Evolutionary conservation across 2,329 filamentous ascomycete species (phyloP).

Genomic region (Stenocarpella maydis): DNA sequence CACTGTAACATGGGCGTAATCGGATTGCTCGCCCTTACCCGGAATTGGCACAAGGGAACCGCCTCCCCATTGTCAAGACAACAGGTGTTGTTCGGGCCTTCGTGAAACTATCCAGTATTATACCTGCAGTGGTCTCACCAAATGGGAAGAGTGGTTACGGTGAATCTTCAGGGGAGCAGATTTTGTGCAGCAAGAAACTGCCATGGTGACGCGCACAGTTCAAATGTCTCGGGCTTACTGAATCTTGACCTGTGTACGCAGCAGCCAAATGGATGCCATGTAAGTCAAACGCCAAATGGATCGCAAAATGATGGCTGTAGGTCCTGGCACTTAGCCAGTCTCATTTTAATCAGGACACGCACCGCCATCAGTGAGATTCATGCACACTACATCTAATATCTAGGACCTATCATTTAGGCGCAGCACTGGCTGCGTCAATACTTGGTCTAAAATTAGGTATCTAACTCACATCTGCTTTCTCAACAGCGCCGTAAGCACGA

Average conservation of each 20-base stretch:
- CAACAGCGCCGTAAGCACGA: background rate
- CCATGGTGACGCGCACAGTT: background rate
- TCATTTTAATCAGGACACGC: too few relatives aligned
- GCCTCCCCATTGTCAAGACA: too few relatives aligned
- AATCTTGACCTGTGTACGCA: background rate
- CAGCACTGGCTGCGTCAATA: too few relatives aligned
- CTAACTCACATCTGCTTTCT: too few relatives aligned
- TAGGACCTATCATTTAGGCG: background rate
- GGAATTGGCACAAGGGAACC: too few relatives aligned
- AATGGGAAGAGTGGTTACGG: background rate
- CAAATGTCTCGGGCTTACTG: background rate
- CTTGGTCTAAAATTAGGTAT: too few relatives aligned
- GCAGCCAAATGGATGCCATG: background rate
- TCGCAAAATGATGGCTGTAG: background rate
- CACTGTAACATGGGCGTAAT: too few relatives aligned
- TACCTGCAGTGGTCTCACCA: background rate
- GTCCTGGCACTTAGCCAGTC: background rate
- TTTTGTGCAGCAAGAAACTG: background rate
- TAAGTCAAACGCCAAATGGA: background rate
- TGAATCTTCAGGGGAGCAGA: background rate
- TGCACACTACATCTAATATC: too few relatives aligned
- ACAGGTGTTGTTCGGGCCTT: too few relatives aligned
- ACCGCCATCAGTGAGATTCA: too few relatives aligned
- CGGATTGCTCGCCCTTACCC: too few relatives aligned
- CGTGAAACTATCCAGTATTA: too few relatives aligned